phyloP scores from a whole-genome alignment of 257 asterid genomes.

The Plantago elongata region DNA sequence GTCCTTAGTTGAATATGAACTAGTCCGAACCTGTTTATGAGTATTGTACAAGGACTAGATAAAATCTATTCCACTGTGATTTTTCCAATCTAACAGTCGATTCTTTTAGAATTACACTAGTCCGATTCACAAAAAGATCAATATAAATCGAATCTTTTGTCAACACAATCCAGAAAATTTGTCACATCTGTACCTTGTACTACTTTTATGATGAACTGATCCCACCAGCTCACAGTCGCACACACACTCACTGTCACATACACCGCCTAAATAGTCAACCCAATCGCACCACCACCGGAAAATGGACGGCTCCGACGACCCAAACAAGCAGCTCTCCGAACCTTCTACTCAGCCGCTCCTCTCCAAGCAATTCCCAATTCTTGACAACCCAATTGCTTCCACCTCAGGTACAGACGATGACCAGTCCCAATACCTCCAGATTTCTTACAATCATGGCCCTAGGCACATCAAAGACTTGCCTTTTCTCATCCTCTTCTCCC shows the following conservation, averaged over 20 bases:
- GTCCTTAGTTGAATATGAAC: too few relatives aligned
- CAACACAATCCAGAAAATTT: too few relatives aligned
- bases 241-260: too few relatives aligned
- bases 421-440: conserved; percentile 72
- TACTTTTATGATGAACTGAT: conserved; percentile 20
- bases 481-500: conserved; percentile 54
- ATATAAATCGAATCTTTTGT: too few relatives aligned
- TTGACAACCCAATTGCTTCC: conserved; percentile 40
- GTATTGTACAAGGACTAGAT: too few relatives aligned
- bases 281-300: conserved; percentile 14
- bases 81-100: too few relatives aligned
- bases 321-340: conserved; percentile 45
- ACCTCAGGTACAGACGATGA: conserved; percentile 46
- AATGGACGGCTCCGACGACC: conserved; percentile 55
- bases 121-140: too few relatives aligned
- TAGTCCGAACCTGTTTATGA: too few relatives aligned
- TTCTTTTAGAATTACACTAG: too few relatives aligned
- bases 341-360: conserved; percentile 44
- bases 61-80: background rate
- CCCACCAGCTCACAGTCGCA: conserved; percentile 23
- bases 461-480: conserved; percentile 66
- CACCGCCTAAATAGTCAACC: conserved; percentile 28
- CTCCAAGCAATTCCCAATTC: conserved; percentile 36
- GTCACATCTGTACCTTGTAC: background rate
- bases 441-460: conserved; percentile 78